Evolutionary conservation across 176 grass and related monocot genomes (phyloP).

Genomic region (Miscanthus lutarioriparius): DNA sequence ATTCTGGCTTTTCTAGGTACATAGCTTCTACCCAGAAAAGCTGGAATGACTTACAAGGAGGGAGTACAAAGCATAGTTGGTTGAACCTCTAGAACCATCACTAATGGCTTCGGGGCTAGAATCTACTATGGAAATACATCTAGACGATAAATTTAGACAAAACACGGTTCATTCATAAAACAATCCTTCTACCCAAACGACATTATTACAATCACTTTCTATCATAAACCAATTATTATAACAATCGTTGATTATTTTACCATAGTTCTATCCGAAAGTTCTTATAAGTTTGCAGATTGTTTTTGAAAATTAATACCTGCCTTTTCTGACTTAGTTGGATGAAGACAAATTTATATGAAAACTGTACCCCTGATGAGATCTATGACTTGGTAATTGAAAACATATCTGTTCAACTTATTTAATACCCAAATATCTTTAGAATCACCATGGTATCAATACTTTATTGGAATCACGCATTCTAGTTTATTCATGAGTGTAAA

Average conservation of each 20-base stretch:
- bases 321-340: too few relatives aligned
- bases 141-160: background rate
- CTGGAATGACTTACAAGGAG: too few relatives aligned
- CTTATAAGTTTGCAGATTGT: too few relatives aligned
- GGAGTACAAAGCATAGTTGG: too few relatives aligned
- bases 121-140: background rate
- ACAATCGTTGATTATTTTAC: background rate
- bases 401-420: background rate
- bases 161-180: background rate
- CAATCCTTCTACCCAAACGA: background rate
- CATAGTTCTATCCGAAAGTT: background rate
- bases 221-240: background rate
- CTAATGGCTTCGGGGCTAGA: background rate
- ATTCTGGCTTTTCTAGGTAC: too few relatives aligned
- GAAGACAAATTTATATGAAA: background rate
- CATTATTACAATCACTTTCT: background rate
- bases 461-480: too few relatives aligned
- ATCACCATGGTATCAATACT: too few relatives aligned
- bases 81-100: too few relatives aligned
- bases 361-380: background rate
- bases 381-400: background rate
- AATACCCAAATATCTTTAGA: too few relatives aligned
- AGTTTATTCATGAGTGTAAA: too few relatives aligned
- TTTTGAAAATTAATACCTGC: too few relatives aligned
- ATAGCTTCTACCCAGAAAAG: too few relatives aligned